Conservation (phyloP, 768 basidiomycete genomes). For the Ephemerocybe angulata region DNA sequence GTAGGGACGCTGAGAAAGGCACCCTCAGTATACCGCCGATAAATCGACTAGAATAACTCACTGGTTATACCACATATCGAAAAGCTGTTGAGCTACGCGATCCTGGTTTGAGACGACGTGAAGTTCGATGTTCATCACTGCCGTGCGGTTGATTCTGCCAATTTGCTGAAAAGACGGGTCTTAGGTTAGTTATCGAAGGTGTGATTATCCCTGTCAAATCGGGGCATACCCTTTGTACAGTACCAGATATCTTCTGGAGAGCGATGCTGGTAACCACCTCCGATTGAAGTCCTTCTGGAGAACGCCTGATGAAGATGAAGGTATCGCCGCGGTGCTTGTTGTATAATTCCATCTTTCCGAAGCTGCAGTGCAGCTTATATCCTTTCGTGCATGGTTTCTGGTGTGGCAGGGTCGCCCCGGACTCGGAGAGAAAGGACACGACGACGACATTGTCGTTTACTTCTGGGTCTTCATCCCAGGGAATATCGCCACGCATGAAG, state of each 20-base stretch:
- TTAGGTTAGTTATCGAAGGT: neutral
- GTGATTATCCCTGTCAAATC: neutral
- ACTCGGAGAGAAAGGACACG: conserved; percentile 57
- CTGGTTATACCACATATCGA: conserved; percentile 69
- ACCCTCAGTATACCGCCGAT: neutral
- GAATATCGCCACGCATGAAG: conserved; percentile 56
- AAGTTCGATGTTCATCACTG: conserved; percentile 53
- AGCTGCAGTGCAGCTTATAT: conserved; percentile 54
- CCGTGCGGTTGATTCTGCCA: conserved; percentile 50
- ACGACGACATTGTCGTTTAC: conserved; percentile 58
- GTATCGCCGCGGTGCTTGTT: conserved; percentile 49
- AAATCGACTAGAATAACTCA: conserved; percentile 28
- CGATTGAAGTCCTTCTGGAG: conserved; percentile 39
- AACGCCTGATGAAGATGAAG: conserved; percentile 54
- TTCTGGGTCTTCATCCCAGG: conserved; percentile 57
- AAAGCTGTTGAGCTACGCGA: conserved; percentile 60
- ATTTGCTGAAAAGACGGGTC: conserved; percentile 43
- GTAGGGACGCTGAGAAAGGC: conserved; percentile 38
- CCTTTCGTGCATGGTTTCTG: conserved; percentile 50
- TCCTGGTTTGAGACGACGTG: conserved; percentile 71
- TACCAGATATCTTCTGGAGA: conserved; percentile 53
- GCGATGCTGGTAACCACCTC: conserved; percentile 60
- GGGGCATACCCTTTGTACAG: conserved; percentile 45
- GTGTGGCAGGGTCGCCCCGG: conserved; percentile 43
- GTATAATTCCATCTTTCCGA: conserved; percentile 57